Base-by-base conservation (phyloP, 1,139 yeast genomes). In the Hyphopichia fennica region DNA sequence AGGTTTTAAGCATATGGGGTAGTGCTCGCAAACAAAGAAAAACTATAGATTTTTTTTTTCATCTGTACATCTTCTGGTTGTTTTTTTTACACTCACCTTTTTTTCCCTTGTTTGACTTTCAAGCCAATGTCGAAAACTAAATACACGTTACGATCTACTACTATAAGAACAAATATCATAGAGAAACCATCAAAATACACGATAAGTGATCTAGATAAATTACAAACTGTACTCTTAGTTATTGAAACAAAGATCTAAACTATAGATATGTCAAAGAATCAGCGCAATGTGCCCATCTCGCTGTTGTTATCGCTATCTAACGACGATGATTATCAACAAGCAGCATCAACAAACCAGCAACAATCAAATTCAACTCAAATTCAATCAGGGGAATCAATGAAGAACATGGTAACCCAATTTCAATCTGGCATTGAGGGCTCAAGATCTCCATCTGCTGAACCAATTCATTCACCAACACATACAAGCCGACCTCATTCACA, bases 401-500 rank as follows among this genome's bases (percentile, higher is more conserved):
- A 47, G 43, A 51, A 37, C 32, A 39, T 59, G 36, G 65, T 62
- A 2, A 58, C 65, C 2, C 46, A 46, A 40, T 62, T 51, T 40
- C 62, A 60, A 45, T 60, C 67, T 3, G 44, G 54, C n/a, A 48
- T 60, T 20, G 62, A 57, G 34, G 49, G 48, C 5, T 39, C 54
- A 1, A 48, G 52, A 7, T 52, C 54, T 8, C 53, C 53, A 7
- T 31, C 47, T 13, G 45, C 46, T 4, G 35, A 39, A 31, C 43
- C 35, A 14, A 25, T 20, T 22, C 36, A 25, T 23, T 19, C 15
- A 15, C 28, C 33, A 17, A 5, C 37, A 11, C 16, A 18, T n/a
- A 33, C 39, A 15, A 38, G 32, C 15, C 33, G 33, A 27, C 28
- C 41, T 13, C 39, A 36, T 23, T 27, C 36, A 7, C 23, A 38